A percentile compares a stretch with the other conserved stretches of the same genome.
Evolutionary conservation across 176 grass and related monocot genomes (phyloP).

Genomic region (maize (Zea mays)): Zm-B73-REFERENCE-NAM-5.0 NC_050098.1:192269501-192270000

Average conservation of each 20-base stretch:
- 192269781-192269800: slow-evolving; percentile 79
- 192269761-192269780: slow-evolving; percentile 75
- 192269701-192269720: slow-evolving; percentile 90
- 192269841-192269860: slow-evolving; percentile 92
- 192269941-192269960: slow-evolving; percentile 3
- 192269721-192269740: slow-evolving; percentile 92
- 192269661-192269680: slow-evolving; percentile 83
- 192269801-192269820: slow-evolving; percentile 90
- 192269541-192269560: slow-evolving; percentile 80
- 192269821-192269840: slow-evolving; percentile 94
- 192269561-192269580: slow-evolving; percentile 83
- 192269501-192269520: slow-evolving; percentile 95
- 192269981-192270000: background rate
- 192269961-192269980: background rate
- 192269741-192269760: slow-evolving; percentile 92
- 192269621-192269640: slow-evolving; percentile 72
- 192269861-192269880: slow-evolving; percentile 72
- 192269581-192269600: slow-evolving; percentile 95
- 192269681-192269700: slow-evolving; percentile 86
- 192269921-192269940: background rate
- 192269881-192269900: slow-evolving; percentile 58
- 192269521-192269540: slow-evolving; percentile 75
- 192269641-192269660: slow-evolving; percentile 86
- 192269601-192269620: slow-evolving; percentile 72
- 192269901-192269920: background rate